Evolutionary conservation across 306 rosid genomes (phyloP).

Genomic region (Geum urbanum): DNA sequence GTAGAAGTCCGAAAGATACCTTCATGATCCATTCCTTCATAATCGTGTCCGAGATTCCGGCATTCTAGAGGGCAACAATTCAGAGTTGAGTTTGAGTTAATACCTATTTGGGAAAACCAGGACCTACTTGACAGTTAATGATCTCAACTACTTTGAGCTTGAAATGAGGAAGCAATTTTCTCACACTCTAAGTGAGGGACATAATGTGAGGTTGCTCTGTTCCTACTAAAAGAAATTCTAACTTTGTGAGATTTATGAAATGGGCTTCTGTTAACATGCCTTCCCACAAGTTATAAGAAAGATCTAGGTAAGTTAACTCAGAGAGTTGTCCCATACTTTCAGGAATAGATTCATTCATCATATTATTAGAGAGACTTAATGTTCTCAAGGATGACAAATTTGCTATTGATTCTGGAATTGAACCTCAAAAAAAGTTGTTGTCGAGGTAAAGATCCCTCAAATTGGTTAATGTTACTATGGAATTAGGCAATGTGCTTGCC

Average conservation of each 20-base stretch:
- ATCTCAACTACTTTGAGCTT: not conserved
- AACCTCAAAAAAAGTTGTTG: conserved; percentile 19
- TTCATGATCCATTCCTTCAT: not conserved
- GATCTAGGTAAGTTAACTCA: conserved; percentile 7
- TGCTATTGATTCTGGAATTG: conserved; percentile 29
- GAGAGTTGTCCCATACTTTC: conserved; percentile 36
- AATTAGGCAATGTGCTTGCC: conserved; percentile 8
- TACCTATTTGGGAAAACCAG: not conserved
- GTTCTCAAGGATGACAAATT: conserved; percentile 16
- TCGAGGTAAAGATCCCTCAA: not conserved
- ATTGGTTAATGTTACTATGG: conserved; percentile 15
- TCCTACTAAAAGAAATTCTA: not conserved
- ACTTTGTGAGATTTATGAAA: conserved; percentile 19
- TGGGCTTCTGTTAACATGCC: conserved; percentile 31
- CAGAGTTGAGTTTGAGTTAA: not conserved
- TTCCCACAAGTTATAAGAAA: not conserved
- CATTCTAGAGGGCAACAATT: accelerated
- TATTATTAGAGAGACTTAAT: accelerated
- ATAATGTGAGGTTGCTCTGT: not conserved
- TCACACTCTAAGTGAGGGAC: not conserved
- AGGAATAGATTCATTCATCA: conserved; percentile 31
- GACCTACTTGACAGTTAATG: not conserved
- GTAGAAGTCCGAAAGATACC: not conserved
- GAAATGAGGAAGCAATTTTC: not conserved
- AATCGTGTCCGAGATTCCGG: not conserved